Conservation (phyloP, 495 filamentous ascomycete species). For the Parachaetomium inaequale region DNA sequence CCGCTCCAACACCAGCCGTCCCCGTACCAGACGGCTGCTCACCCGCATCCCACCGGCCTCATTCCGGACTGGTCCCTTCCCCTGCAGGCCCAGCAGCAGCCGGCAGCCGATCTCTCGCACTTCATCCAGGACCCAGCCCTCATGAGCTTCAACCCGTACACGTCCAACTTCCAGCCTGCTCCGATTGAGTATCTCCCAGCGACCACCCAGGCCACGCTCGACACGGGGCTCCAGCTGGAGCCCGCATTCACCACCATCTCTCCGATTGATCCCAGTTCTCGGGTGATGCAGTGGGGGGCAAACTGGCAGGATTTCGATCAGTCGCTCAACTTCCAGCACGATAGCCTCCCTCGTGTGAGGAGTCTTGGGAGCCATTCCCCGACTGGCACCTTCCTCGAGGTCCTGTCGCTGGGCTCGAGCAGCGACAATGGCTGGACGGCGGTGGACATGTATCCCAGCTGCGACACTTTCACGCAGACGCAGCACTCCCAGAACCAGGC, state of each 20-base stretch:
- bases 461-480: conserved; percentile 45
- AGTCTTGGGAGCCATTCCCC: conserved; percentile 74
- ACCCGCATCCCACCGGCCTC: conserved; percentile 42
- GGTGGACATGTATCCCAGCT: conserved; percentile 57
- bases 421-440: conserved; percentile 83
- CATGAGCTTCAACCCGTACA: conserved; percentile 49
- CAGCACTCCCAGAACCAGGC: conserved; percentile 52
- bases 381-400: conserved; percentile 76
- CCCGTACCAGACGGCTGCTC: conserved; percentile 43
- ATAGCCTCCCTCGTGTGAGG: conserved; percentile 53
- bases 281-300: conserved; percentile 59
- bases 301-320: conserved; percentile 73
- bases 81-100: conserved; percentile 52
- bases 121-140: conserved; percentile 49
- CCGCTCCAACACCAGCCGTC: conserved; percentile 48
- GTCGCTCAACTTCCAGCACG: conserved; percentile 43
- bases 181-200: conserved; percentile 69
- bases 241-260: conserved; percentile 58
- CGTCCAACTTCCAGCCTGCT: conserved; percentile 49
- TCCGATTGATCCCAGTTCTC: conserved; percentile 58
- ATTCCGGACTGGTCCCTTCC: conserved; percentile 53
- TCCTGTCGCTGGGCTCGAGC: conserved; percentile 70
- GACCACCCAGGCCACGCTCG: conserved; percentile 62
- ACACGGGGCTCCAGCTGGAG: conserved; percentile 62
- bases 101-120: conserved; percentile 49